Evolutionary conservation across 2,329 filamentous ascomycete genomes (phyloP), one percentile per base, ranked within the genome.

Genomic region (Aspergillus candidus): DNA sequence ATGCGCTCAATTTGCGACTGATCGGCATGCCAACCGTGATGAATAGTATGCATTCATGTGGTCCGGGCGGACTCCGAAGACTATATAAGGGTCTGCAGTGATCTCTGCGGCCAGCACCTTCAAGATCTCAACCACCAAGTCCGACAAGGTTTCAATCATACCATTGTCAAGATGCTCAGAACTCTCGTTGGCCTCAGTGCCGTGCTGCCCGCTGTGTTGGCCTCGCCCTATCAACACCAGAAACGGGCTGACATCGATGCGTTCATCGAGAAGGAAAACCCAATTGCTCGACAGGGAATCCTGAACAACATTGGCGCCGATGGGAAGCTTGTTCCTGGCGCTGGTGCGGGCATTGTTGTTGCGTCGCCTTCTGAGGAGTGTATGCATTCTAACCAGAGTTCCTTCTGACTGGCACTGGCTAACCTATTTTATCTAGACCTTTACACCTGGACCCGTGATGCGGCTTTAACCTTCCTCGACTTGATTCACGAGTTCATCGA

Each of bases 401-500:
- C 6, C n/a, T 13, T 6, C 11, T 15, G 15, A 31, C 37, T 12
- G 11, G 14, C 13, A 10, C 10, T 32, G 30, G 6, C 33, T 36
- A 30, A 18, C 7, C 6, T 5, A 14, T 13, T 14, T 6, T 31
- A 11, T 30, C 11, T n/a, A 86, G 83, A 89, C 63, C 88, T 76
- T 57, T 89, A 80, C 58, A 86, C 83, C 1, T 89, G 86, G 85
- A 87, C 82, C 1, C 71, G 86, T 60, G 86, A 90, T 59, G 76
- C 82, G 14, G 82, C 82, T 17, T 72, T 89, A 22, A 80, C 80
- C 2, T 79, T 84, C 69, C 86, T 86, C 66, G 71, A 71, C 30
- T 67, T 89, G 11, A 71, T 84, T 8, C 84, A 88, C 53, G 73
- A 76, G 11, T 83, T 87, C n/a, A 68, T 78, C 43, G 69, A 66